phyloP scores from a whole-genome alignment of 2,329 filamentous ascomycete species.

The Alternaria arbusti region DNA sequence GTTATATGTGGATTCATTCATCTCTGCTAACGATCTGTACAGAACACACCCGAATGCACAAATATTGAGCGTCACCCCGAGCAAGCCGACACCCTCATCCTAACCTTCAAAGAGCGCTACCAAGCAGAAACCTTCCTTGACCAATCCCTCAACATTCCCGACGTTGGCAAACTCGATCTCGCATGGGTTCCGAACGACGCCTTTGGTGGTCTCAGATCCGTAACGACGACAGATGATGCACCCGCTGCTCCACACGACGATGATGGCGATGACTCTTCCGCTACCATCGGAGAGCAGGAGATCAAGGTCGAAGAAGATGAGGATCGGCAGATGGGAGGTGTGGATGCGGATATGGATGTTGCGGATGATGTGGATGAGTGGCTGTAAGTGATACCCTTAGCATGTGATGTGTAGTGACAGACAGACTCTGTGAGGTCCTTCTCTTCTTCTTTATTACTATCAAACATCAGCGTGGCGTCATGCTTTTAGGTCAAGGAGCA shows the following conservation, averaged over 20 bases:
- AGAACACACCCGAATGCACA: slow-evolving; percentile 48
- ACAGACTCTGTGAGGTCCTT: not conserved
- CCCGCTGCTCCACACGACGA: not conserved
- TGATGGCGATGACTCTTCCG: slow-evolving; percentile 24
- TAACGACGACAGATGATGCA: not conserved
- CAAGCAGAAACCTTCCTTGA: slow-evolving; percentile 72
- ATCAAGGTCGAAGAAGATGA: slow-evolving; percentile 11
- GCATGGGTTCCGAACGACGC: slow-evolving; percentile 63
- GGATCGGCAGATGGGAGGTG: slow-evolving; percentile 4
- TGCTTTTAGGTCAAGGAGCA: not conserved
- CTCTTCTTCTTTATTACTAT: not conserved
- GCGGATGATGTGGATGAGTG: slow-evolving; percentile 45
- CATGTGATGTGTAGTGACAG: not conserved
- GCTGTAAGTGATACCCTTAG: slow-evolving; percentile 16
- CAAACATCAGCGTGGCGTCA: not conserved
- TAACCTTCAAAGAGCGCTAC: slow-evolving; percentile 55
- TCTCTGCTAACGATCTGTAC: slow-evolving; percentile 4
- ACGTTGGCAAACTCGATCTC: slow-evolving; percentile 69
- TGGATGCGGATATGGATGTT: slow-evolving; percentile 41
- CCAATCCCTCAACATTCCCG: slow-evolving; percentile 65
- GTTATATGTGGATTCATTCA: no score
- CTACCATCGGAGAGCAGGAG: slow-evolving; percentile 15
- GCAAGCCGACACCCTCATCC: slow-evolving; percentile 46
- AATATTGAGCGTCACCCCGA: slow-evolving; percentile 49
- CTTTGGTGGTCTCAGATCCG: slow-evolving; percentile 18